These are phyloP conservation scores for Ophiostoma sp. DNA, from an alignment of 2,329 filamentous ascomycete genomes.

Conservation along the genomic window DNA sequence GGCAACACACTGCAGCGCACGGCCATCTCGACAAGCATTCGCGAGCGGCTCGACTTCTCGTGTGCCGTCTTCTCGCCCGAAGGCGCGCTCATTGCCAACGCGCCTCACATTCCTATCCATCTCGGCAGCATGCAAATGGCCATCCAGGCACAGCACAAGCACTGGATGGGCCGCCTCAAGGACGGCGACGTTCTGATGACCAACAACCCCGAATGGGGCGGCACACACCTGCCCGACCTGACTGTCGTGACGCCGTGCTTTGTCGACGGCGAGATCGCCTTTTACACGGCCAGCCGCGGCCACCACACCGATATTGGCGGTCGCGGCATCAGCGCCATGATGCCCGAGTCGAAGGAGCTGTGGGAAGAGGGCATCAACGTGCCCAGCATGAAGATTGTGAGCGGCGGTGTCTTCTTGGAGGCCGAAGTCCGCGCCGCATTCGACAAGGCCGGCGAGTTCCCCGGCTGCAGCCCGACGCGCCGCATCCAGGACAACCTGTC, in stretches of 20 bases:
- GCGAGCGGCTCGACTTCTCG: constrained; percentile 77
- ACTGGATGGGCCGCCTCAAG: constrained; percentile 72
- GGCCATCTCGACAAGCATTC: constrained; percentile 73
- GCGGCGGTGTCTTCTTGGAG: constrained; percentile 72
- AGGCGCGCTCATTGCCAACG: constrained; percentile 69
- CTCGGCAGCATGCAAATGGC: constrained; percentile 79
- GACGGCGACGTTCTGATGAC: constrained; percentile 76
- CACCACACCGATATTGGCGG: constrained; percentile 83
- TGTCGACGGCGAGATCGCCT: constrained; percentile 63
- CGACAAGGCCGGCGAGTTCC: constrained; percentile 59
- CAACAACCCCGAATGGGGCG: constrained; percentile 58
- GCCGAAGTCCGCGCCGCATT: constrained; percentile 64
- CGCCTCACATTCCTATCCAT: constrained; percentile 74
- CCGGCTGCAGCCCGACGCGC: constrained; percentile 64
- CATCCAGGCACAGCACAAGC: constrained; percentile 69
- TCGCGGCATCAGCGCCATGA: constrained; percentile 76
- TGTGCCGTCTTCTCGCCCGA: constrained; percentile 73
- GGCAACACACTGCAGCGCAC: constrained; percentile 74
- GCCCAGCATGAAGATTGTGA: constrained; percentile 64
- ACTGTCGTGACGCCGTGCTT: constrained; percentile 77
- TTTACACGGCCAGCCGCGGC: constrained; percentile 73
- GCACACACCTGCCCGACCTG: constrained; percentile 74
- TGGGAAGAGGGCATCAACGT: constrained; percentile 62
- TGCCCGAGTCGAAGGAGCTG: constrained; percentile 62
- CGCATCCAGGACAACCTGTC: constrained; percentile 71